Conservation (phyloP, 1,139 yeast species). For the Yamadazyma jaroonii region DNA sequence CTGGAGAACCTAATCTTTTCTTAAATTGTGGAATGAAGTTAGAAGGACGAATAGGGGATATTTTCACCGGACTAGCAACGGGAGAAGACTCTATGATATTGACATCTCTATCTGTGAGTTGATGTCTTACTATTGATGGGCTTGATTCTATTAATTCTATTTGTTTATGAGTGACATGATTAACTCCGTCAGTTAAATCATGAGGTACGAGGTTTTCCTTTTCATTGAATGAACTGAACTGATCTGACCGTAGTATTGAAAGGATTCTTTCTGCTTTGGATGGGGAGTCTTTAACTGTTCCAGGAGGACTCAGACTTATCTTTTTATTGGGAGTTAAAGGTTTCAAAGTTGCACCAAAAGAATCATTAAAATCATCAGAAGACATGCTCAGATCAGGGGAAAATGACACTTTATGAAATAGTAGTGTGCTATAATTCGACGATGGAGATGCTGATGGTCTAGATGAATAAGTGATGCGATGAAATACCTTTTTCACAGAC, state of each 20-base stretch:
- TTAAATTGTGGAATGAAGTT: background rate
- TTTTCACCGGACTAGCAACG: background rate
- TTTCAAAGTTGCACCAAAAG: constrained; percentile 7
- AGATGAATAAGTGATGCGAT: too few species aligned
- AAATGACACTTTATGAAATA: too few species aligned
- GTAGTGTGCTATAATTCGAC: too few species aligned
- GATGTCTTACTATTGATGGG: background rate
- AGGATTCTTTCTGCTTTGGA: background rate
- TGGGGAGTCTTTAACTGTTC: background rate
- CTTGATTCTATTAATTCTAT: background rate
- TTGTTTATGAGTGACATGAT: background rate
- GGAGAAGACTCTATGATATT: too few species aligned
- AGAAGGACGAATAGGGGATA: background rate
- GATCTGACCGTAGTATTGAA: constrained; percentile 3
- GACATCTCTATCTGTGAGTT: background rate
- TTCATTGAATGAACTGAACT: constrained; percentile 2
- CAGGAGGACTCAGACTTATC: background rate
- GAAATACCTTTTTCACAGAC: too few species aligned
- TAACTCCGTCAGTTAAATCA: background rate
- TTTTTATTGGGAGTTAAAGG: constrained; percentile 1
- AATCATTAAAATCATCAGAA: constrained; percentile 9
- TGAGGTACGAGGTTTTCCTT: background rate
- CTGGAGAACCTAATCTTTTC: background rate
- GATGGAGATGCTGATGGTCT: too few species aligned
- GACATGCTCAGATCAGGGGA: background rate